Base-by-base conservation (phyloP, 2,329 filamentous ascomycete genomes). In the Pseudogymnoascus sp. region DNA sequence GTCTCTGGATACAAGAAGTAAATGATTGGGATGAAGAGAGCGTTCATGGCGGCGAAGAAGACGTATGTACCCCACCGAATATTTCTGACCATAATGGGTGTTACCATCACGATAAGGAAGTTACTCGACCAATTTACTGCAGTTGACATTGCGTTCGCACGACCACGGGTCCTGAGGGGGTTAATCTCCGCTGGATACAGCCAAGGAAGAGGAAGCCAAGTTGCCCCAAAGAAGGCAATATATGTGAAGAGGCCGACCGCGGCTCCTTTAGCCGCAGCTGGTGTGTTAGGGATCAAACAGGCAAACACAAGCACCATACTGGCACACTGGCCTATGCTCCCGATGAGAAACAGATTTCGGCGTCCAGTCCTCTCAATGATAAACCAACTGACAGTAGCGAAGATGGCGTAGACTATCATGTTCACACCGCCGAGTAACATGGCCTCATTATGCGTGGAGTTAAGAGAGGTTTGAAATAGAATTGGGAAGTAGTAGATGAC, bases 271-370 rank as follows among this genome's bases (percentile, higher is more conserved):
- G 72, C 72, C 1, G 71, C 66, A 6, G 71, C 57, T 14, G 67
- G 66, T 1, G 63, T 67, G 3, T 71, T 66, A 1, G 75, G 74
- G 21, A 76, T 76, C 8, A 76, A 60, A 29, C 73, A 74, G 8
- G 69, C 71, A 62, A 76, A 76, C 1, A 75, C 73, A 21, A 90
- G 79, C 1, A 85, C 81, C 88, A 91, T 90, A 61, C 83, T 85
- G 1, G 80, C 71, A 39, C 84, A 84, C 77, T 87, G 86, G 0
- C 85, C 85, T 36, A 82, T 75, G 0, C 85, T 84, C 62, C 88
- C 88, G 67, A 88, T 83, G 14, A 92, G 75, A 85, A 92, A 91
- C 66, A 92, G 81, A 70, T 85, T 83, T 16, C 89, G 82, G 36
- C 89, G 86, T 14, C 87, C 87, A 5, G 86, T 82, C 1, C 85